Base-by-base conservation (phyloP, 768 basidiomycete genomes). In the Kwoniella shandongensis region DNA sequence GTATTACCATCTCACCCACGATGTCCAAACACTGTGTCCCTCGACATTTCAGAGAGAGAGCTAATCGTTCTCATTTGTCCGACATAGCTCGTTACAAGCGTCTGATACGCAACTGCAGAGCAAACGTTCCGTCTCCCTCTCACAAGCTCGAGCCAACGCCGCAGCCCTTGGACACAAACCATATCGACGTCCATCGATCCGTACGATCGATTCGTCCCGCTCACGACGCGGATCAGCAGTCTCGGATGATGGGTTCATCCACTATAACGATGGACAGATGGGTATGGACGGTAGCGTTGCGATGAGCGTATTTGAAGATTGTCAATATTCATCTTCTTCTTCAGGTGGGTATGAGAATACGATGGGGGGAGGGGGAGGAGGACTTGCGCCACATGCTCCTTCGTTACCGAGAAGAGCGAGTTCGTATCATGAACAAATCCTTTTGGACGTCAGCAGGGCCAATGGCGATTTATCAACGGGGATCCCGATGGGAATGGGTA, bases 131-230 rank as follows among this genome's bases (percentile, higher is more conserved):
- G 49, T 58, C 2, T 44, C 56, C 35, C 53, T 54, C 41, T 51
- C 55, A 27, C 47, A 61, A 48, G 61, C 58, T 12, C 57, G 50
- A n/a, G 57, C 57, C 12, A 48, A 52, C 17, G 59, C 56, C 1
- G 55, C 50, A 26, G 48, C 39, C 3, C 30, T 41, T 23, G 62
- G 48, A 13, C 49, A 57, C 29, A 54, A 55, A 27, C 61, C 56
- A 17, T 51, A 55, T 27, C 38, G 45, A 45, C n/a, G 56, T 29
- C 49, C 56, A 8, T 61, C 59, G 1, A 49, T 55, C 22, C 51
- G 54, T 1, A 51, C 50, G 1, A 41, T 61, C 44, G 59, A 56
- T 18, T 55, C 36, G 15, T 61, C 41, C 29, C 47, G 59, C 4
- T 55, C 59, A 12, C 42, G 54, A 44, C 47, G 59, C n/a, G 54